Evolutionary conservation across 2,329 filamentous ascomycete species (phyloP).

Genomic region (Spiromastix sp.): DNA sequence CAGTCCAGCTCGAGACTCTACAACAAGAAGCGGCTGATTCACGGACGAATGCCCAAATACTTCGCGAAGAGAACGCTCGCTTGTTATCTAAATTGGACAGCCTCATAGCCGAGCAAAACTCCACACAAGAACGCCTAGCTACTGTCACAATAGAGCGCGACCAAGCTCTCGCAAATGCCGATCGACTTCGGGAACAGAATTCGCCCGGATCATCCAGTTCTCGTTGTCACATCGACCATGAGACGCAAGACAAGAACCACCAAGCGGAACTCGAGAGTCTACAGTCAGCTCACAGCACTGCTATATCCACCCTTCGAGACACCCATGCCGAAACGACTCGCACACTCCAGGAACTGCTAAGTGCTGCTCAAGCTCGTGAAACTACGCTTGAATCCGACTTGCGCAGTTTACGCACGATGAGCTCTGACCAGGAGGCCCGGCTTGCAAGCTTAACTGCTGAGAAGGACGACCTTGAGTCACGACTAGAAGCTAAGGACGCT

Average conservation of each 20-base stretch:
- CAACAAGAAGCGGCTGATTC: constrained; percentile 28
- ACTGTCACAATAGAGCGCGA: constrained; percentile 23
- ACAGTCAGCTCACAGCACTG: constrained; percentile 26
- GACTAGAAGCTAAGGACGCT: constrained; percentile 31
- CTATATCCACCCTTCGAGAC: constrained; percentile 26
- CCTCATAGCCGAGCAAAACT: constrained; percentile 22
- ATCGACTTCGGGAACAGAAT: constrained; percentile 20
- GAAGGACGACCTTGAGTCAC: constrained; percentile 22
- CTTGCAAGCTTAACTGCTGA: constrained; percentile 22
- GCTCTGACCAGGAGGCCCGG: constrained; percentile 15
- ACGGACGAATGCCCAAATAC: constrained; percentile 25
- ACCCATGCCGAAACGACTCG: constrained; percentile 28
- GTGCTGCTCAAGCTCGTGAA: constrained; percentile 26
- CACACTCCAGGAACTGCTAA: constrained; percentile 25
- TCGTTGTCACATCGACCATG: too few relatives aligned
- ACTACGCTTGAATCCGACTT: constrained; percentile 23
- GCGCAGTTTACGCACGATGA: constrained; percentile 16
- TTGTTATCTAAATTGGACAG: constrained; percentile 26
- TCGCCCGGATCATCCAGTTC: constrained; percentile 18
- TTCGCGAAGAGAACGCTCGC: constrained; percentile 30
- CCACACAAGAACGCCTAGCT: constrained; percentile 21
- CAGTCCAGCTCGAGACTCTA: constrained; percentile 25
- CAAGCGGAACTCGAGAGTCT: constrained; percentile 26
- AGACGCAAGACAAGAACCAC: too few relatives aligned
- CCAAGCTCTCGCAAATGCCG: constrained; percentile 20